These are phyloP conservation scores for Lepidium africanum DNA, from an alignment of 345 rosid genomes.

Conservation along the genomic window DNA sequence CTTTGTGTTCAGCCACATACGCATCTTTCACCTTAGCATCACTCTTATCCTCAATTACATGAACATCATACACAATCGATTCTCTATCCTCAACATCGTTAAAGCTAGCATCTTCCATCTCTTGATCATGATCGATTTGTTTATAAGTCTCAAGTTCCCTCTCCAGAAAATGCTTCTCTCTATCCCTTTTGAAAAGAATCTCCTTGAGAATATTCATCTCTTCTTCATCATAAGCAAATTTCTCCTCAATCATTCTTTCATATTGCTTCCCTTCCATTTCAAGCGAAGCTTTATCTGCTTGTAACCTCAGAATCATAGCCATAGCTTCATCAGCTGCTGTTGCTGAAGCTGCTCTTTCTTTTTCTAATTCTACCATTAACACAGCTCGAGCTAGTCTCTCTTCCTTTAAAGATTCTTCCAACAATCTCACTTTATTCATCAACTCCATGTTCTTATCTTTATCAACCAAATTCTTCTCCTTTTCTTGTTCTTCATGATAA, in stretches of 20 bases:
- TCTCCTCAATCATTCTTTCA: conserved; percentile 84
- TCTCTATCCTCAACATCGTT: conserved; percentile 4
- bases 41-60: conserved; percentile 48
- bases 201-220: conserved; percentile 87
- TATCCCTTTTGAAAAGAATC: conserved; percentile 63
- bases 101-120: not conserved
- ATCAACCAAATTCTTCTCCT: conserved; percentile 24
- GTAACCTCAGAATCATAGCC: conserved; percentile 83
- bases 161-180: conserved; percentile 69
- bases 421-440: conserved; percentile 28
- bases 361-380: conserved; percentile 53
- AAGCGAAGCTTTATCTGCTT: conserved; percentile 68
- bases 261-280: conserved; percentile 89
- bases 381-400: conserved; percentile 43
- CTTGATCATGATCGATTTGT: conserved; percentile 34
- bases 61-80: conserved; percentile 63
- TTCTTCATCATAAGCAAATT: conserved; percentile 68
- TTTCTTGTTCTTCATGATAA: conserved; percentile 24
- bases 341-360: conserved; percentile 83
- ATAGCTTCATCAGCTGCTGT: conserved; percentile 87
- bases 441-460: conserved; percentile 33
- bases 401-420: conserved; percentile 51
- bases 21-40: conserved; percentile 18
- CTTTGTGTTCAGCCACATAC: conserved; percentile 35
- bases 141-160: conserved; percentile 67